A percentile compares a stretch with the other conserved stretches of the same genome.
phyloP scores from a whole-genome alignment of 768 basidiomycete species.

The Lanmaoa pseudosensibilis region DNA sequence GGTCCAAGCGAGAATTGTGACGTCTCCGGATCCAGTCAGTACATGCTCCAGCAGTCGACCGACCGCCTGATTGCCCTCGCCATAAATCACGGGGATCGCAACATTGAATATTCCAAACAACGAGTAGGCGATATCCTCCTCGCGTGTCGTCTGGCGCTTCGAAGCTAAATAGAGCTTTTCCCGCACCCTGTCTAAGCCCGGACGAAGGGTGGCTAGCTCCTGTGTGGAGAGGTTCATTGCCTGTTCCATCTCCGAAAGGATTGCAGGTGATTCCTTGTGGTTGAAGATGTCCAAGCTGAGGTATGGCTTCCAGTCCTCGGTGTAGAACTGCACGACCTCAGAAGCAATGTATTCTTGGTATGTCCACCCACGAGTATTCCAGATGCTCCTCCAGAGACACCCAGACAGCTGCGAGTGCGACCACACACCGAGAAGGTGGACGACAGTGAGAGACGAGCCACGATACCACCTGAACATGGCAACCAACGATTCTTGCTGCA shows the following conservation, averaged over 20 bases:
- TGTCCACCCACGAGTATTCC: background rate
- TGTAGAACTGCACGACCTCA: no score
- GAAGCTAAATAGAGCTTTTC: constrained; percentile 15
- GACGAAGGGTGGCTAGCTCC: background rate
- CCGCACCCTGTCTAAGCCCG: constrained; percentile 2
- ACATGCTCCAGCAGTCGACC: constrained; percentile 10
- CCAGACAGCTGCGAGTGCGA: background rate
- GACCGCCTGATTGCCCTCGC: background rate
- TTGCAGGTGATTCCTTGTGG: background rate
- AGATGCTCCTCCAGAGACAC: constrained; percentile 11
- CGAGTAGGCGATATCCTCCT: no score
- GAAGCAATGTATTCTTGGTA: no score
- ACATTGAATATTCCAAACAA: no score
- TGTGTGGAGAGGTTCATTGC: background rate
- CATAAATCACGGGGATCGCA: no score
- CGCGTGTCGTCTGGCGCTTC: background rate
- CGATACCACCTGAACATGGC: constrained; percentile 18
- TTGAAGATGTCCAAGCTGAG: no score
- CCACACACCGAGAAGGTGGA: constrained; percentile 11
- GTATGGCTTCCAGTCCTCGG: no score
- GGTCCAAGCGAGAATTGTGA: constrained; percentile 10
- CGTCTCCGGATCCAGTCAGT: background rate
- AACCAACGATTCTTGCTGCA: constrained; percentile 4
- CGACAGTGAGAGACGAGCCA: constrained; percentile 1
- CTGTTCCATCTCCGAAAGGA: constrained; percentile 4